Percentiles rank a stretch among this genome's conserved stretches.
Conservation (phyloP, 352 stramenopile genomes). For the Aphanomyces invadans region DNA sequence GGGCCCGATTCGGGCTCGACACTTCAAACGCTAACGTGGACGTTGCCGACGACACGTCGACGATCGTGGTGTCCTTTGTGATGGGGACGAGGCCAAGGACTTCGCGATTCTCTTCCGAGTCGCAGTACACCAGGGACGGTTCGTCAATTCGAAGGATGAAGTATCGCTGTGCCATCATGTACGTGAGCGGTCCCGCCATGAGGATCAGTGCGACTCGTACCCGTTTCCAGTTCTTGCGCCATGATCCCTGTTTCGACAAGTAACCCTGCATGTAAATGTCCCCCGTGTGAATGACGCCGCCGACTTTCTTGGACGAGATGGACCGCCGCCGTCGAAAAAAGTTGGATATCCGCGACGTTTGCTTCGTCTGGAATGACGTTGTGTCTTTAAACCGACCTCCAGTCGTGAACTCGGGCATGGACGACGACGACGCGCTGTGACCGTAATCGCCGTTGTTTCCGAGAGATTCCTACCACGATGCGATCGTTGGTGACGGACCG, state of each 20-base stretch:
- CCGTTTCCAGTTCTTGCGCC: slow-evolving; percentile 81
- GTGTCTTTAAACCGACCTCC: slow-evolving; percentile 46
- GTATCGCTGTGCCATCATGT: slow-evolving; percentile 54
- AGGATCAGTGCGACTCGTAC: slow-evolving; percentile 29
- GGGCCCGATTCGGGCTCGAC: neutral
- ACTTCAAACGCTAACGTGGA: slow-evolving; percentile 8
- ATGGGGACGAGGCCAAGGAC: slow-evolving; percentile 61
- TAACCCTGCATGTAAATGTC: slow-evolving; percentile 23
- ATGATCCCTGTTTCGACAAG: slow-evolving; percentile 66
- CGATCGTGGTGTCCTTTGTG: slow-evolving; percentile 62
- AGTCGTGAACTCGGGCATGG: slow-evolving; percentile 7
- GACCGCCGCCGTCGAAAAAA: slow-evolving; percentile 63
- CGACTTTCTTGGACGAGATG: slow-evolving; percentile 26
- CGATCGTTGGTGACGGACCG: neutral
- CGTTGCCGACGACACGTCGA: slow-evolving; percentile 31
- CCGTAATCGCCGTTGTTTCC: neutral
- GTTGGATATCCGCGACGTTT: slow-evolving; percentile 65
- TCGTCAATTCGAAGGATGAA: slow-evolving; percentile 71
- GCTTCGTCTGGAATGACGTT: slow-evolving; percentile 69
- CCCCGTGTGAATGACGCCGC: slow-evolving; percentile 25
- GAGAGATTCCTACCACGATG: neutral
- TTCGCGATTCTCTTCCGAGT: slow-evolving; percentile 75
- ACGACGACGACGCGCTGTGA: neutral
- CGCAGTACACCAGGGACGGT: slow-evolving; percentile 73
- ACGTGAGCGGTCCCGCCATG: neutral